Evolutionary conservation across 768 basidiomycete genomes (phyloP).

Genomic region (Sporobolomyces pararoseus): DNA sequence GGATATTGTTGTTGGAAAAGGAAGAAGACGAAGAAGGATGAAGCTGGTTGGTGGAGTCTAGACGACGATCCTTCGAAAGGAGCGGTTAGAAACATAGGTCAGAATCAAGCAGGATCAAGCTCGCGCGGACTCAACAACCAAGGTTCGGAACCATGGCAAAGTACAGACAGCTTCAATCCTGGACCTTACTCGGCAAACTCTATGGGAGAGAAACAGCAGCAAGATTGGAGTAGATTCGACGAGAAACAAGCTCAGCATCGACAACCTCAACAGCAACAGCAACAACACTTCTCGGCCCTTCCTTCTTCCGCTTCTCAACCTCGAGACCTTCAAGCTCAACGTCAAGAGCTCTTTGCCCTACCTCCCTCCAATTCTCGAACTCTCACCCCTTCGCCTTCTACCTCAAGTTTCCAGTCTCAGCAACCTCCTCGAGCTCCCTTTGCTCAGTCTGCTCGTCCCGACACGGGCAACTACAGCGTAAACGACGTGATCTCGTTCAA

Average conservation of each 20-base stretch:
- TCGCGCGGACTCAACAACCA: not conserved
- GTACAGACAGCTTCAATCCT: conserved; percentile 1
- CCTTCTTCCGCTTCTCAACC: not conserved
- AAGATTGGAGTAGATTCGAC: not conserved
- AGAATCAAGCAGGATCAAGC: not conserved
- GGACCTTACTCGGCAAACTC: not conserved
- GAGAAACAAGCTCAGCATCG: not conserved
- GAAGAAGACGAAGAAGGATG: conserved; percentile 26
- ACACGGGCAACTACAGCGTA: conserved; percentile 16
- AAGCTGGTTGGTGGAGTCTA: conserved; percentile 23
- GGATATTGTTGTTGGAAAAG: conserved; percentile 35
- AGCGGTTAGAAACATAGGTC: not conserved
- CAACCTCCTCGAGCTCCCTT: conserved; percentile 6
- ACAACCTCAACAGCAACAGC: not conserved
- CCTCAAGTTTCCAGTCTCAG: not conserved
- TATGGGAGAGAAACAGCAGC: conserved; percentile 18
- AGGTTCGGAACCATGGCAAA: not conserved
- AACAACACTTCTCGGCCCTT: conserved; percentile 5
- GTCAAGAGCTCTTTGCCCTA: conserved; percentile 16
- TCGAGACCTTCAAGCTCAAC: not conserved
- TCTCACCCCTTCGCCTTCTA: not conserved
- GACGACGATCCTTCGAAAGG: not conserved
- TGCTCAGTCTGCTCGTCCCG: not conserved
- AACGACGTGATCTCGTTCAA: conserved; percentile 29
- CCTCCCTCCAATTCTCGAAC: not conserved